Evolutionary conservation across 169 alveolate species (phyloP), one percentile per base, ranked within the genome.

Genomic region (Cryptosporidium bovis): DNA sequence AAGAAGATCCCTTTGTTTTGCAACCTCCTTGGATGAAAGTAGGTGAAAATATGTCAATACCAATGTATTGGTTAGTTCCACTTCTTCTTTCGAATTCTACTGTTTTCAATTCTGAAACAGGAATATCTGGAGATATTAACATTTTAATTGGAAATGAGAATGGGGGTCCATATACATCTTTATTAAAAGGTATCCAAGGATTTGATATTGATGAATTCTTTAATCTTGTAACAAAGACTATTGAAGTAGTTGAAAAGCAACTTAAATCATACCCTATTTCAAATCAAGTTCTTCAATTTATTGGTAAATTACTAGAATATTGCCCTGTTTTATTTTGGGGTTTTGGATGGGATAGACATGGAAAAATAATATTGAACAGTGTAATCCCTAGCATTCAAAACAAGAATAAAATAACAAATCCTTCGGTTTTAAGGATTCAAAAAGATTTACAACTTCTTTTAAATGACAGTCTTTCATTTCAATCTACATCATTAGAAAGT

Each of bases 281-380:
- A n/a, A 40, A 56, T 15, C 87, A 77, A n/a, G 40, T 55, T 15
- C 71, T 77, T 58, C 66, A 60, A 40, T 77, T 77, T 77, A 40
- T 62, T 12, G 48, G 27, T 6, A 40, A 18, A 27, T 20, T 77
- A 40, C 62, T 77, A n/a, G 34, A n/a, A 15, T 48, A 24, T 13
- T 77, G 87, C 27, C 87, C 87, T 2, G 87, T 56, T 48, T 77
- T 56, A 12, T 77, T 77, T 3, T 77, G 87, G 87, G 87, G 87
- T 8, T 66, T 77, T 4, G 87, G 87, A 3, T 77, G 87, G 87
- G 71, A 56, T 20, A 56, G 87, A 18, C 87, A 77, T 48, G 87
- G 77, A 58, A 77, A 62, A 13, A 53, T 77, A 15, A n/a, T 77
- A 27, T 46, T 77, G 5, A 20, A 60, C 13, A 31, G 20, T 18